Evolutionary conservation across 331 rosid genomes (phyloP), one percentile per base, ranked within the genome.

Genomic region (Stylosanthes scabra): DNA sequence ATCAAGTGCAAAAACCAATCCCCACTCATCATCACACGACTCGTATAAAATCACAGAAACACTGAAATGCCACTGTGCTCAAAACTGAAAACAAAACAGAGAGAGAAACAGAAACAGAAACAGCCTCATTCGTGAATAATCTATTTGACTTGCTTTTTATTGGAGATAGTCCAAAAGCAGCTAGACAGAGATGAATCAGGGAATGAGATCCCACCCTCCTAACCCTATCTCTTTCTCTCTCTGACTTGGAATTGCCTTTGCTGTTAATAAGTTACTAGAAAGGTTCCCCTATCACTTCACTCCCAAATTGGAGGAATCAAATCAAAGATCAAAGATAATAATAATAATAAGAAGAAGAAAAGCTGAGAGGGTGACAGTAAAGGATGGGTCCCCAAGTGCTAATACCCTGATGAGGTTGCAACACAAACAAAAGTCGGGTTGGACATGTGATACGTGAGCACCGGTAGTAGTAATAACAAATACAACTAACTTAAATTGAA

Each of bases 381-480:
- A 68, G 70, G 68, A 74, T 66, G 86, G 94, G 90, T 73, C 89
- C 88, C 81, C 80, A n/a, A 75, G 57, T 80, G 82, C 62, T 68
- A 68, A 76, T 74, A 70, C 60, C 75, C 20, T 50, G 55, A 50
- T 50, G 55, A 50, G 58, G 58, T 52, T 52, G 58, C 55, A 78
- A 81, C 79, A 84, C 90, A 81, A 85, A 84, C 75, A 82, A 82
- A 82, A 59, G 80, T 74, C 77, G 81, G 76, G 81, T 72, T 75
- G 47, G 63, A 71, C 90, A 91, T 89, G 96, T 82, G 86, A 84
- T 81, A 88, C 79, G 87, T 74, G 89, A 82, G 79, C 81, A 80
- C 81, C 83, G 42, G 52, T 42, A 8, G 28, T 25, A n/a, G 41
- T 15, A 66, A 60, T 29, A 60, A 80, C 80, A n/a, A n/a, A n/a